A percentile compares a stretch with the other conserved stretches of the same genome.
These are phyloP conservation scores for Salix purpurea DNA, from an alignment of 345 rosid genomes.

Conservation along the genomic window DNA sequence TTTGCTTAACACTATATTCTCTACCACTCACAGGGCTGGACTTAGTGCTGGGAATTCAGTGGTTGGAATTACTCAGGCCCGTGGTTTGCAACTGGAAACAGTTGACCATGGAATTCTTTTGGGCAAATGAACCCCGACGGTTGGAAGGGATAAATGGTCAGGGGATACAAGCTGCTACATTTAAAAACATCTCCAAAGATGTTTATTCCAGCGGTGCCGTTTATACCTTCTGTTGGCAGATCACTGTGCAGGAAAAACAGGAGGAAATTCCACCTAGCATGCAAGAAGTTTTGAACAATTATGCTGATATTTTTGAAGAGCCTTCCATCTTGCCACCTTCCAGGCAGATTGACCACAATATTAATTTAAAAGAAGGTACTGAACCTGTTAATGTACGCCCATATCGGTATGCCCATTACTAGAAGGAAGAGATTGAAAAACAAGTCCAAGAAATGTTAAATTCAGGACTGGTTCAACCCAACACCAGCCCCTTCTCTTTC, in stretches of 20 bases:
- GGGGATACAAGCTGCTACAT: too few species aligned
- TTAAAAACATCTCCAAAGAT: too few species aligned
- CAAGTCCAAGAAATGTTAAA: background rate
- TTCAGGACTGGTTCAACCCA: background rate
- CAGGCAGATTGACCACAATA: background rate
- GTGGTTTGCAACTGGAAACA: background rate
- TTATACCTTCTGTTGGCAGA: background rate
- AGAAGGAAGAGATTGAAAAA: background rate
- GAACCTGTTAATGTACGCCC: background rate
- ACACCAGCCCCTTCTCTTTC: background rate
- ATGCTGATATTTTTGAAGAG: background rate
- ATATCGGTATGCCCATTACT: background rate
- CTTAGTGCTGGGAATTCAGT: background rate
- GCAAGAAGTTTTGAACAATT: too few species aligned
- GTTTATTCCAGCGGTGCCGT: too few species aligned
- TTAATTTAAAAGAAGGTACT: background rate
- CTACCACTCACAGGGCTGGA: background rate
- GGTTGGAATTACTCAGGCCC: background rate
- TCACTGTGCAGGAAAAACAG: fast-evolving
- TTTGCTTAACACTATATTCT: background rate
- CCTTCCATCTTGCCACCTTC: background rate
- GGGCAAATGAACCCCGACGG: fast-evolving
- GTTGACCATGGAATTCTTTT: background rate
- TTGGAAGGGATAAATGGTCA: fast-evolving
- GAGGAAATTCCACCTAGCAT: too few species aligned